Conservation (phyloP, 1,284 basidiomycete species). For the Trichosporon faecale region DNA sequence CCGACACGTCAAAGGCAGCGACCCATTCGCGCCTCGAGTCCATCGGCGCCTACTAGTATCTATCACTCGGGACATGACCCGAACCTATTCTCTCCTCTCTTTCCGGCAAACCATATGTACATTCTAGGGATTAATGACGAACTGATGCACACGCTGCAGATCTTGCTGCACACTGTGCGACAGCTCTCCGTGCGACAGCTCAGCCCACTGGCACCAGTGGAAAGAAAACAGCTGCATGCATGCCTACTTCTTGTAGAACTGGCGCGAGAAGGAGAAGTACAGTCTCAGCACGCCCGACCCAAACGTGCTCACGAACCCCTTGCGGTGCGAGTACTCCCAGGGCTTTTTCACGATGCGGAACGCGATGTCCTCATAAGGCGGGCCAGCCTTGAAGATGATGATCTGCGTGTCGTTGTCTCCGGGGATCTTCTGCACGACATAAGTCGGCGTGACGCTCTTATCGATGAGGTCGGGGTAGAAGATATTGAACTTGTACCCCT, state of each 20-base stretch:
- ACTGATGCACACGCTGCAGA: background rate
- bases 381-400: conserved; percentile 90
- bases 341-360: conserved; percentile 96
- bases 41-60: no score
- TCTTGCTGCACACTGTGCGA: no score
- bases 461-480: conserved; percentile 60
- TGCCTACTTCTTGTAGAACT: conserved; percentile 5
- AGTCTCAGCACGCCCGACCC: conserved; percentile 56
- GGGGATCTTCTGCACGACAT: conserved; percentile 84
- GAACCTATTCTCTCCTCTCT: background rate
- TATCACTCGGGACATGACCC: no score
- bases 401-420: conserved; percentile 93
- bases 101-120: background rate
- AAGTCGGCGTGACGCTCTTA: conserved; percentile 92
- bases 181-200: no score
- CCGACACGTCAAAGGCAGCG: no score
- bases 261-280: conserved; percentile 4
- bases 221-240: background rate
- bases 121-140: background rate
- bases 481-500: conserved; percentile 84
- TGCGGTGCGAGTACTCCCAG: conserved; percentile 90
- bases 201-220: no score
- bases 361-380: conserved; percentile 98
- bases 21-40: no score
- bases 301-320: conserved; percentile 59